Conservation (phyloP, 495 filamentous ascomycete genomes). For the Penicillium soppii region DNA sequence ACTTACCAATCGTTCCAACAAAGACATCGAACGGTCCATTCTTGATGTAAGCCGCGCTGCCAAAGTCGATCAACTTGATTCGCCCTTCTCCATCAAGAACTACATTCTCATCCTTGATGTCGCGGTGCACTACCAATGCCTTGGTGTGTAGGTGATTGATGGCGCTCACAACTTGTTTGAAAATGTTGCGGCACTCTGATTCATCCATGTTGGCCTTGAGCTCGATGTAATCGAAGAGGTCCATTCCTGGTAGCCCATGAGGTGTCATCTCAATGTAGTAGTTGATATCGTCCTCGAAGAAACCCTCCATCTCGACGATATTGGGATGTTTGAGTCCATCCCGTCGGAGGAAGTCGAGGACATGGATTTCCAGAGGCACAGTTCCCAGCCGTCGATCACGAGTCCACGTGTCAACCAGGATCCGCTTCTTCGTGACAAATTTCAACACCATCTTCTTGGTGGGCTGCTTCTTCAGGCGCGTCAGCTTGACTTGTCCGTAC, state of each 20-base stretch:
- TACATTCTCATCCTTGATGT: slow-evolving; percentile 99
- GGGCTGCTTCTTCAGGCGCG: slow-evolving; percentile 76
- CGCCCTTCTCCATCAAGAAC: slow-evolving; percentile 92
- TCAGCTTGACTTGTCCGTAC: slow-evolving; percentile 96
- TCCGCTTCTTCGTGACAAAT: slow-evolving; percentile 95
- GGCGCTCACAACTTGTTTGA: slow-evolving; percentile 85
- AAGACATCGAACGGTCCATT: slow-evolving; percentile 98
- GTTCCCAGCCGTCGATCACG: slow-evolving; percentile 93
- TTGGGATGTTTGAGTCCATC: slow-evolving; percentile 89
- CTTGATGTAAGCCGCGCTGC: slow-evolving; percentile 96
- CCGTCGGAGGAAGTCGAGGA: slow-evolving; percentile 86
- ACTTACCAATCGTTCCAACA: slow-evolving; percentile 94
- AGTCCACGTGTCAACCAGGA: slow-evolving; percentile 98
- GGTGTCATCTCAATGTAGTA: slow-evolving; percentile 99
- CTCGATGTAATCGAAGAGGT: slow-evolving; percentile 98
- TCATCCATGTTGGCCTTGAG: slow-evolving; percentile 96
- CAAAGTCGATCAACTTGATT: slow-evolving; percentile 97
- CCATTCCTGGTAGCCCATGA: slow-evolving; percentile 96
- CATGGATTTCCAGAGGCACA: slow-evolving; percentile 95
- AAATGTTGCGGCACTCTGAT: slow-evolving; percentile 88
- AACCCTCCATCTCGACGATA: slow-evolving; percentile 97
- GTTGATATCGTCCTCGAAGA: slow-evolving; percentile 97
- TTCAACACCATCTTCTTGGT: slow-evolving; percentile 89
- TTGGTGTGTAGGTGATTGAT: slow-evolving; percentile 90
- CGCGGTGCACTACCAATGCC: slow-evolving; percentile 89